These are phyloP conservation scores for Kentomonas sorsogonicus DNA, from an alignment of 208 protist species.

Conservation along the genomic window DNA sequence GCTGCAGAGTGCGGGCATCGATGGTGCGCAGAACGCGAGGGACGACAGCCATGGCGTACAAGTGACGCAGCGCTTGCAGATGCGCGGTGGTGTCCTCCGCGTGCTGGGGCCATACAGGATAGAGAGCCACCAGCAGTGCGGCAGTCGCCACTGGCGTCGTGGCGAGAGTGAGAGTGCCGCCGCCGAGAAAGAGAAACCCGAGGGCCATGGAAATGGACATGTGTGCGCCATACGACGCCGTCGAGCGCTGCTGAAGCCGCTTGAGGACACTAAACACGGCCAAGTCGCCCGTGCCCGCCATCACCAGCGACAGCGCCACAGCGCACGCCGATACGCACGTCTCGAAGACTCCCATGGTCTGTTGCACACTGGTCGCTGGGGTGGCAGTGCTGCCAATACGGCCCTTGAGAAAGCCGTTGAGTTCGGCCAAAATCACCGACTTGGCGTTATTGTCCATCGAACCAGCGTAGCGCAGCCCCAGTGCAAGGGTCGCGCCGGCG, in stretches of 20 bases:
- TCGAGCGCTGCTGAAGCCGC: slow-evolving; percentile 45
- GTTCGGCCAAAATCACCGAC: slow-evolving; percentile 45
- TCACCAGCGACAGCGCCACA: slow-evolving; percentile 72
- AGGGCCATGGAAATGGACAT: slow-evolving; percentile 93
- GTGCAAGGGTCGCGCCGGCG: slow-evolving; percentile 54
- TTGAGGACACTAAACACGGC: slow-evolving; percentile 66
- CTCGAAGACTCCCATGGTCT: slow-evolving; percentile 70
- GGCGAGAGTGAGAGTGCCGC: slow-evolving; percentile 83
- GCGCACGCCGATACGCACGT: slow-evolving; percentile 65
- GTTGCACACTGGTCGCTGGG: slow-evolving; percentile 46
- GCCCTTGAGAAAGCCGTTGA: slow-evolving; percentile 65
- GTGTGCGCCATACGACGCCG: slow-evolving; percentile 87
- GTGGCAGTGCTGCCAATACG: slow-evolving; percentile 50
- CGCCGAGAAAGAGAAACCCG: slow-evolving; percentile 94
- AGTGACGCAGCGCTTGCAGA: slow-evolving; percentile 87
- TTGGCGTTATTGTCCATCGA: slow-evolving; percentile 57
- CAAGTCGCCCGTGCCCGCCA: slow-evolving; percentile 91
- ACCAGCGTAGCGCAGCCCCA: slow-evolving; percentile 79
- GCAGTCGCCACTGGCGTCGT: slow-evolving; percentile 81
- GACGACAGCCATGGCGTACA: slow-evolving; percentile 94
- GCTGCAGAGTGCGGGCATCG: slow-evolving; percentile 83
- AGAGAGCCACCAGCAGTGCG: slow-evolving; percentile 90
- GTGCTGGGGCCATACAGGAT: slow-evolving; percentile 86
- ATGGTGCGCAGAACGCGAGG: slow-evolving; percentile 86
- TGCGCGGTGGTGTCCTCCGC: slow-evolving; percentile 90